Percentiles rank a stretch among this genome's conserved stretches.
These are phyloP conservation scores for Macrophomina pseudophaseolina DNA, from an alignment of 2,329 filamentous ascomycete species.

Conservation along the genomic window DNA sequence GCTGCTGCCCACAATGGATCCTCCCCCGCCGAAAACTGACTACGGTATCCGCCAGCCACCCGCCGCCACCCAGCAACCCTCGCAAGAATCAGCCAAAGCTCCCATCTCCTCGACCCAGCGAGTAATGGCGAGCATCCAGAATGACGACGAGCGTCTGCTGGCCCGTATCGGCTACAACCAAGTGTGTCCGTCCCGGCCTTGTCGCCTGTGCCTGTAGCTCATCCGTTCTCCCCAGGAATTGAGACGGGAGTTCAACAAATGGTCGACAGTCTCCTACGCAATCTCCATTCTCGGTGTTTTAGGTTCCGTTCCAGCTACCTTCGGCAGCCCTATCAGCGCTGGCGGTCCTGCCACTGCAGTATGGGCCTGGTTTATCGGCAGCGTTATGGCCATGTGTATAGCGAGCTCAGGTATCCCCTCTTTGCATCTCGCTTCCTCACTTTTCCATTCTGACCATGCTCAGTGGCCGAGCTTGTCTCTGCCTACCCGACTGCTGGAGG, in stretches of 20 bases:
- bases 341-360: constrained; percentile 68
- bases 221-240: constrained; percentile 56
- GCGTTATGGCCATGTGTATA: constrained; percentile 68
- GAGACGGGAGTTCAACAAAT: constrained; percentile 67
- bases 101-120: neutral
- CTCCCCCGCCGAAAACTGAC: neutral
- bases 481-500: constrained; percentile 68
- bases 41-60: neutral
- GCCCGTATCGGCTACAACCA: constrained; percentile 68
- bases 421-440: neutral
- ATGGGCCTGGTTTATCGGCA: constrained; percentile 70
- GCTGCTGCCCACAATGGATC: constrained; percentile 8
- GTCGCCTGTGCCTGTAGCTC: constrained; percentile 25
- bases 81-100: neutral
- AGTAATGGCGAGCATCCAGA: constrained; percentile 56
- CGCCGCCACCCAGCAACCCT: neutral
- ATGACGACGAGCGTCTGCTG: constrained; percentile 65
- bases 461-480: constrained; percentile 68
- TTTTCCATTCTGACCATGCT: constrained; percentile 26
- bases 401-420: constrained; percentile 58
- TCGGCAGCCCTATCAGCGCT: constrained; percentile 61
- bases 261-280: constrained; percentile 70
- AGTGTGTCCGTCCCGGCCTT: constrained; percentile 44
- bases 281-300: constrained; percentile 69
- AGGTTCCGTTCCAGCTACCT: constrained; percentile 69